Base-by-base conservation (phyloP, 352 stramenopile genomes). In the Globisporangium polare region DNA sequence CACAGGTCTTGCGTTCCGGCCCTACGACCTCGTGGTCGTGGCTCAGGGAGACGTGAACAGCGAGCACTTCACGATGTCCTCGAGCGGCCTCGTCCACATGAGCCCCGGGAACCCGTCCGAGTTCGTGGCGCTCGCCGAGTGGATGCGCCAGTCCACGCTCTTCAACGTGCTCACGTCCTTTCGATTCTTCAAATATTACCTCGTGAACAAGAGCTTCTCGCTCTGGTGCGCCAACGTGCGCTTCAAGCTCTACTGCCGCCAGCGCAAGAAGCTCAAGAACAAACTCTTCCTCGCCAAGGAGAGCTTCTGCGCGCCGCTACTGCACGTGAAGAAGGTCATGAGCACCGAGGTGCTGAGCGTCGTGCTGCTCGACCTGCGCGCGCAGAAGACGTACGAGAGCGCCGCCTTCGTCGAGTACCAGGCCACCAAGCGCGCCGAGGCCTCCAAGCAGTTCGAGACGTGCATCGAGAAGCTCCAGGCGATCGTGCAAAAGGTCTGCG, bases 121-220 rank as follows among this genome's bases (percentile, higher is more conserved):
- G 68, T 98, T 98, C 49, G 91, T 97, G 33, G 81, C 95, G 13
- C 77, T 98, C 5, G 80, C 89, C 5, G 93, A 98, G 62, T 98
- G 94, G 94, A 98, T 98, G 88, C 83, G 93, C 5, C 86, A 98
- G 64, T 94, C 83, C 1, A 98, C 91, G 20, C 86, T 97, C 53
- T 98, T 98, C 54, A 98, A 98, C 60, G 89, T 98, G 27, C 78
- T 98, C n/a, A 92, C 86, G 35, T 95, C 83, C 26, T 88, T 98
- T 15, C 81, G 82, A 0, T 98, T 97, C 64, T 98, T 97, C 74
- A 97, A 96, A 72, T 75, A 97, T 57, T 98, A 97, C 61, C 71
- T 98, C 8, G 83, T 96, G n/a, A 82, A 83, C 53, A 98, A 98
- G 62, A 74, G 76, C 7, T 97, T 98, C 56, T 83, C 74, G 0